Evolutionary conservation across 352 stramenopile genomes (phyloP), one percentile per base, ranked within the genome.

Genomic region (Phytophthora vignae): DNA sequence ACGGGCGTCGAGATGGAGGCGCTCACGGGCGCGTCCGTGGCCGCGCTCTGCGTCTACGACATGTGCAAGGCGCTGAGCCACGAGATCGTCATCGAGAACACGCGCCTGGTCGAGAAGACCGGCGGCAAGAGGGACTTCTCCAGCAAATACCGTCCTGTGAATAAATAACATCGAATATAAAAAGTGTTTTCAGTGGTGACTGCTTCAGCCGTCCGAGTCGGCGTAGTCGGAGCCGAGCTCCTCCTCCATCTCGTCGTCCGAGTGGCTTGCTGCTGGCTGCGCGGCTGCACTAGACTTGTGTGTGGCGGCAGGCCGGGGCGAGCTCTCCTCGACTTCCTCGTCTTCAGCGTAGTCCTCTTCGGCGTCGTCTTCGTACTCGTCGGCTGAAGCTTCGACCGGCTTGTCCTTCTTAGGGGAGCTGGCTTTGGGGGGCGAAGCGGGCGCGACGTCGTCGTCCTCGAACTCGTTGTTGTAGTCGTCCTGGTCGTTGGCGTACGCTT

Each of bases 61-160:
- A 99, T 99, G 98, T 97, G 96, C 76, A 99, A 99, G 80, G 97
- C 96, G 19, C 72, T 99, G 46, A 98, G 93, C 69, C 96, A 99
- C 77, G 84, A 98, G 31, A 97, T 99, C 29, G 80, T 97, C 25
- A 98, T 99, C 63, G 83, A 94, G 60, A 82, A 84, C 46, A 98
- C 96, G 31, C 71, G 86, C 21, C 84, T 99, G 5, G 68, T 99
- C 15, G 62, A 77, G 55, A 99, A 99, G 58, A 97, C 79, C 4
- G 96, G 97, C 54, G 97, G 97, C 19, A 99, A 98, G 68, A 77
- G 87, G 11, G 85, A 95, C 67, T 81, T 93, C 53, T 67, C 73
- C 14, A 59, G 29, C 29, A 74, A 74, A 12, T 67, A 9, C 29
- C 29, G 29, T 44, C 22, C 50, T 38, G 66, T 44, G 48, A 55